Evolutionary conservation across 768 basidiomycete genomes (phyloP), one percentile per base, ranked within the genome.

Genomic region (Boletus rufocinnamomeus): DNA sequence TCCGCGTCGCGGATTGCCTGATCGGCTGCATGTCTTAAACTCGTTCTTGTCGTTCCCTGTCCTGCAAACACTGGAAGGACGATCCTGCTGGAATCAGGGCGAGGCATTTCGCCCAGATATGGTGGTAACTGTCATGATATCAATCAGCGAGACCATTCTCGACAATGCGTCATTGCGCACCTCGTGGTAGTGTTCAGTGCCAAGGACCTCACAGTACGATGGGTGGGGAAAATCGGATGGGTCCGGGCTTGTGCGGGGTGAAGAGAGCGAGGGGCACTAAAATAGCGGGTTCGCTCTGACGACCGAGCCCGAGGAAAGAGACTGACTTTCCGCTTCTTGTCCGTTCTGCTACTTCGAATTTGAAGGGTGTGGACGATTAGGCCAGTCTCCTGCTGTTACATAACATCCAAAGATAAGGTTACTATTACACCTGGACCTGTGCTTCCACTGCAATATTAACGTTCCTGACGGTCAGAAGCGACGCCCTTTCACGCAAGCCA

Each of bases 61-160:
- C 85, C 84, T 45, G 81, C 76, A 62, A 87, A 87, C 19, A 84
- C 69, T 4, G 82, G 85, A 46, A 86, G 63, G 28, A 63, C 14
- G 58, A 73, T 52, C 23, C n/a, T 43, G 10, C 11, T 45, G 0
- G 34, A 14, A 28, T 50, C 47, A 53, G 57, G 53, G 61, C 43
- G 34, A 28, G 40, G 25, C 63, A 66, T 66, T 13, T 50, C 28
- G 34, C 32, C 46, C 45, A 16, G 50, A 32, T 28, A 50, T 11
- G 27, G 19, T 40, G 27, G 8, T 7, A 48, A 23, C 59, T 60
- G 50, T 10, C 34, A 43, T 2, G 6, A 30, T 8, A 27, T 19
- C 21, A 6, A 55, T 60, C 30, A 58, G 23, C 17, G 14, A 44
- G 14, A 23, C 21, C 21, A 35, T 7, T 7, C 16, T 10, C 3